Evolutionary conservation across 805 yeast species (phyloP).

Genomic region (Metschnikowia corniflorae): DNA sequence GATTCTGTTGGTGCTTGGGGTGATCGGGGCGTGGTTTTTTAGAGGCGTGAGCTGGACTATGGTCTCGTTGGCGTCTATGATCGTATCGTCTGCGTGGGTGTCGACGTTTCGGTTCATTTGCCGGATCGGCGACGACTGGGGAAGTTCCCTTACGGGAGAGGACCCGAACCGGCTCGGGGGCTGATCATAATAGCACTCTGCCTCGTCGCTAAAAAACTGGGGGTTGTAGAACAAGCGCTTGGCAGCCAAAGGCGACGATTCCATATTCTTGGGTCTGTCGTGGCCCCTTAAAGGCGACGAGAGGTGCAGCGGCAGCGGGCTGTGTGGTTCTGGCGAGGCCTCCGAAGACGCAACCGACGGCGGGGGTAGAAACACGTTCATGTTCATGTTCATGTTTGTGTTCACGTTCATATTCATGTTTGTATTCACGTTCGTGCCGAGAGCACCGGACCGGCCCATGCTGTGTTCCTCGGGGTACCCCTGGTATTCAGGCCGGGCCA

Average conservation of each 20-base stretch:
- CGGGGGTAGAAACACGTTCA: conserved; percentile 35
- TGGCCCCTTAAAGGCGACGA: conserved; percentile 28
- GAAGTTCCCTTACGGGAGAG: conserved; percentile 29
- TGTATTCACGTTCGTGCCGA: conserved; percentile 19
- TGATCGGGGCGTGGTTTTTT: conserved; percentile 30
- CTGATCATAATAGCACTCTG: conserved; percentile 10
- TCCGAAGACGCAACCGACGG: conserved; percentile 31
- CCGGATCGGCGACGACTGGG: conserved; percentile 12
- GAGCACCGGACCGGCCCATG: conserved; percentile 6
- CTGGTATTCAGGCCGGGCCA: not conserved
- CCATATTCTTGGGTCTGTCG: conserved; percentile 1
- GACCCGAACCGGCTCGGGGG: conserved; percentile 22
- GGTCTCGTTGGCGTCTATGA: conserved; percentile 37
- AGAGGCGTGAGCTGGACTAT: conserved; percentile 40
- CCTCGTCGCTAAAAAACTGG: conserved; percentile 37
- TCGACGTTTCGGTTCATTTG: conserved; percentile 3
- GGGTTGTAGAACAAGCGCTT: conserved; percentile 33
- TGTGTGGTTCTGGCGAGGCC: conserved; percentile 35
- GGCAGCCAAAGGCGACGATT: conserved; percentile 14
- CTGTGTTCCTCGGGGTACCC: not conserved
- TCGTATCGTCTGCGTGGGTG: conserved; percentile 25
- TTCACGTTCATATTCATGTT: too few relatives aligned
- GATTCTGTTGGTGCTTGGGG: conserved; percentile 33
- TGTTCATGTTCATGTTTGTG: conserved; percentile 17
- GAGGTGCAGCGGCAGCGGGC: conserved; percentile 12